phyloP scores from a whole-genome alignment of 108 stramenopile genomes.

The Hondaea fermentalgiana region DNA sequence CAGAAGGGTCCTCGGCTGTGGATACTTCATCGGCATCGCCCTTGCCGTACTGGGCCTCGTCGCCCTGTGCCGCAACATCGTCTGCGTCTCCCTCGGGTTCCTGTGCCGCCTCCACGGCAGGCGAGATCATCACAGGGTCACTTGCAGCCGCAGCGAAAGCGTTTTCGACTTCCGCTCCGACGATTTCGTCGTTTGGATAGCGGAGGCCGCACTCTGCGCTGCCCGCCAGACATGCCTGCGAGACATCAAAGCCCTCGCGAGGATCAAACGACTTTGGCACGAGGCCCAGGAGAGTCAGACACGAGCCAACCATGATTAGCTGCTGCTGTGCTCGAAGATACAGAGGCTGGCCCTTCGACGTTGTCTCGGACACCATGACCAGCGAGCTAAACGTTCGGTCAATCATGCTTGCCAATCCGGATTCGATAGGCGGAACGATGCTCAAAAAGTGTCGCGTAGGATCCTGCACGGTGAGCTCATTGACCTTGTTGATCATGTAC shows the following conservation, averaged over 20 bases:
- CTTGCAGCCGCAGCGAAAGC: too few relatives aligned
- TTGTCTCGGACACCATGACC: neutral
- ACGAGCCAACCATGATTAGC: neutral
- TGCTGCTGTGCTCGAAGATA: neutral
- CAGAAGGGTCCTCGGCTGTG: too few relatives aligned
- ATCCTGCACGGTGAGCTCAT: neutral
- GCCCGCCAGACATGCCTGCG: neutral
- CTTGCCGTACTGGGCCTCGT: too few relatives aligned
- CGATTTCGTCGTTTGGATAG: neutral
- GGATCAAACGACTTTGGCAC: neutral
- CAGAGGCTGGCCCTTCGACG: neutral
- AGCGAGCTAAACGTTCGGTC: neutral
- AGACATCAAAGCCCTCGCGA: neutral
- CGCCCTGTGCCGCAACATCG: too few relatives aligned
- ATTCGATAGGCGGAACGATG: neutral
- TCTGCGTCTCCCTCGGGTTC: too few relatives aligned
- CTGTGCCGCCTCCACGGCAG: too few relatives aligned
- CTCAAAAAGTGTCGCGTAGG: neutral
- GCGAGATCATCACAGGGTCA: too few relatives aligned
- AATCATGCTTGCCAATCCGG: neutral
- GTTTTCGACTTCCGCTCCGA: too few relatives aligned
- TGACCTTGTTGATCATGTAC: constrained; percentile 18
- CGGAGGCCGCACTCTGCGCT: neutral
- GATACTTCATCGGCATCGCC: too few relatives aligned
- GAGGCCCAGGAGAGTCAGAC: neutral